These are phyloP conservation scores for Xerocomus spinulosus DNA, from an alignment of 768 basidiomycete species.

Conservation along the genomic window DNA sequence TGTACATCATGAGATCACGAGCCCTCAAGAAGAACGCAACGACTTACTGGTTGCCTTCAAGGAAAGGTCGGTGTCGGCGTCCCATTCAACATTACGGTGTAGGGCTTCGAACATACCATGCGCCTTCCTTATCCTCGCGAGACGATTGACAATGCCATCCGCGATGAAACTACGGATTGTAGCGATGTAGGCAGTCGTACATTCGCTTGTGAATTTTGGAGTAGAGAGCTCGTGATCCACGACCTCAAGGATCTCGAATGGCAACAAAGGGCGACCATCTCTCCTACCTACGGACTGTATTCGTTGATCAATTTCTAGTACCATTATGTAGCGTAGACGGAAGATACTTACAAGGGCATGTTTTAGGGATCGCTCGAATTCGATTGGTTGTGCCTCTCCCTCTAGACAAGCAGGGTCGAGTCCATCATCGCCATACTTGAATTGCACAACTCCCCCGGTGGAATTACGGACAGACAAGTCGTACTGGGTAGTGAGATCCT, in stretches of 20 bases:
- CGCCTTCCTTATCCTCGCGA: conserved; percentile 62
- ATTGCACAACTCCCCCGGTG: conserved; percentile 92
- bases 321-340: neutral
- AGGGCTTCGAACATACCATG: conserved; percentile 84
- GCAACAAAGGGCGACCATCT: conserved; percentile 62
- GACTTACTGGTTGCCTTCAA: conserved; percentile 67
- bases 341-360: conserved; percentile 63
- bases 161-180: conserved; percentile 68
- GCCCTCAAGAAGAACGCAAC: neutral
- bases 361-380: conserved; percentile 80
- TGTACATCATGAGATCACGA: conserved; percentile 23
- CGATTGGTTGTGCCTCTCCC: conserved; percentile 91
- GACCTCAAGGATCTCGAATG: conserved; percentile 79
- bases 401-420: conserved; percentile 95
- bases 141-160: conserved; percentile 56
- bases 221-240: conserved; percentile 58
- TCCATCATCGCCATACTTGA: conserved; percentile 94
- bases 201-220: conserved; percentile 60
- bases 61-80: conserved; percentile 69
- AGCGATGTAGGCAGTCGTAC: conserved; percentile 64
- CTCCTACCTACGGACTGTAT: conserved; percentile 60
- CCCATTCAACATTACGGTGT: conserved; percentile 71
- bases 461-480: conserved; percentile 95
- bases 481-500: conserved; percentile 95
- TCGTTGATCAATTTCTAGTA: conserved; percentile 6